Base-by-base conservation (phyloP, 1,284 basidiomycete genomes). In the Calocybe gambosa region DNA sequence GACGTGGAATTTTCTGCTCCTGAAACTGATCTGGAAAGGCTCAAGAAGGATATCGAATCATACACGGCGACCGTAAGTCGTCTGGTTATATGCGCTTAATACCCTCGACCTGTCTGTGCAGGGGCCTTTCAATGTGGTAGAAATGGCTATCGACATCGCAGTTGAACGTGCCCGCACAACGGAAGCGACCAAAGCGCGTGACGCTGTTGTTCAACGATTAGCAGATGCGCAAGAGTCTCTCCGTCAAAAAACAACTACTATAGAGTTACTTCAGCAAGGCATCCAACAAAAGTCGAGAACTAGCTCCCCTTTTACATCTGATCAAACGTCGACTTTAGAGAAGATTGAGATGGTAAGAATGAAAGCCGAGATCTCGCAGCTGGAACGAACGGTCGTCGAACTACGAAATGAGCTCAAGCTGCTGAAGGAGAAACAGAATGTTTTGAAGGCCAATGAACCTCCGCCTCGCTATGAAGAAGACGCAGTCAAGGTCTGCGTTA, bases 161-260 rank as follows among this genome's bases (percentile, higher is more conserved):
- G 62, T 78, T 23, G 82, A 85, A 53, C 69, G 70, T 39, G 54
- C 76, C 48, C 76, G 75, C 34, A 71, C 78, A 2, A 59, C 62
- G 13, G 83, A 87, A 55, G 82, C 80, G 1, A 61, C 81, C 43
- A 67, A 64, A 29, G 83, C 84, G 21, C 76, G 85, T 35, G 85
- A 88, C 58, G 73, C 70, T 28, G 75, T 74, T n/a, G 74, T 83
- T 0, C 62, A 73, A 33, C 77, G 74, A 21, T 71, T 88, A n/a
- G 68, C 73, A 21, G 73, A 77, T 36, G 82, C 81, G 1, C 83
- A 80, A 56, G 62, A 66, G 19, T 78, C 79, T 0, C 65, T 87
- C 48, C 72, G 74, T 25, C 73, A 82, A 56, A 86, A 86, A 62
- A 67, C 73, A 1, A 62, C 66, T 13, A 59, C 66, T 6, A 76